Conservation (phyloP, 805 yeast species). For the Metschnikowia arizonensis region DNA sequence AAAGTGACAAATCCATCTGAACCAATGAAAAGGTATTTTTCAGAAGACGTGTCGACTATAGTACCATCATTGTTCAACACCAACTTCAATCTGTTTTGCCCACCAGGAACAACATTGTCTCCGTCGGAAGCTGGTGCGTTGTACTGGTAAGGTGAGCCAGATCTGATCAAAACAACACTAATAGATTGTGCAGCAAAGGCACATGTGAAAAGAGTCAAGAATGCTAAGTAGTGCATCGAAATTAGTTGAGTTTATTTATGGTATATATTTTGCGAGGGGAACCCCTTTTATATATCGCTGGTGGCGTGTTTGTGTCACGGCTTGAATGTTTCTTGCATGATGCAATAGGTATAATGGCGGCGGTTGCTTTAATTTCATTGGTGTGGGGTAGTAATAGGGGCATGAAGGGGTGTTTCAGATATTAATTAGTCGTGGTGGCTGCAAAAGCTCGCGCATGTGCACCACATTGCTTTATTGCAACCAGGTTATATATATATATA, state of each 20-base stretch:
- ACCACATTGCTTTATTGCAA: no score
- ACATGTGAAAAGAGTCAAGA: slow-evolving; percentile 18
- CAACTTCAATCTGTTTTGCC: slow-evolving; percentile 11
- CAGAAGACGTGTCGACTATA: slow-evolving; percentile 15
- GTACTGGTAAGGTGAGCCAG: slow-evolving; percentile 24
- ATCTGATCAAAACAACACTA: slow-evolving; percentile 19
- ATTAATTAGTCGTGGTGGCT: neutral
- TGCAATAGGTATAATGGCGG: neutral
- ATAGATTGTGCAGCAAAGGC: slow-evolving; percentile 23
- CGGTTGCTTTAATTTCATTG: no score
- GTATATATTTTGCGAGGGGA: no score
- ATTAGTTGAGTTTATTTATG: neutral
- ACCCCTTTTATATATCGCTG: neutral
- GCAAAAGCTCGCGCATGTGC: neutral
- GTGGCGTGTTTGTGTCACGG: neutral
- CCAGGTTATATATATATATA: no score
- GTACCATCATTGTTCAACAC: slow-evolving; percentile 21
- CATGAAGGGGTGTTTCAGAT: neutral
- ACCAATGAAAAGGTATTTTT: slow-evolving; percentile 13
- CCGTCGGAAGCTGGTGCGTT: neutral
- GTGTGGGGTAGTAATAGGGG: neutral
- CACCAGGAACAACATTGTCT: slow-evolving; percentile 7
- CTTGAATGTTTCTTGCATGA: neutral
- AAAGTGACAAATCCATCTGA: slow-evolving; percentile 3
- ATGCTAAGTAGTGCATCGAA: slow-evolving; percentile 9